A percentile compares a stretch with the other conserved stretches of the same genome.
Conservation (phyloP, 78 protist genomes). For the Dictyostelium capitatum region DNA sequence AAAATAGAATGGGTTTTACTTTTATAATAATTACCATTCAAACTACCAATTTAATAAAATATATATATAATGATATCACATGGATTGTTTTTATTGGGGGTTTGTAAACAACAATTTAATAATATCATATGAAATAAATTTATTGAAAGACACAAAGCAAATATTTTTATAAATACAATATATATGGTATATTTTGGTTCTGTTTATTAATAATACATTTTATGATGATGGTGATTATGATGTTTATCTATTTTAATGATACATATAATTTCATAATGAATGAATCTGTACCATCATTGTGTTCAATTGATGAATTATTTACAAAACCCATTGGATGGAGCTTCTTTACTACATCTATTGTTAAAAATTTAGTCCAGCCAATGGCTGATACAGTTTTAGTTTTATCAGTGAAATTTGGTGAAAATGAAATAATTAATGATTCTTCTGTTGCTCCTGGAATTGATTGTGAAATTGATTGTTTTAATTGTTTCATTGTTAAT, state of each 20-base stretch:
- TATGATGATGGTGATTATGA: neutral
- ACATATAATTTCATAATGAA: slow-evolving; percentile 53
- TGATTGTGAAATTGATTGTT: neutral
- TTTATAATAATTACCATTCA: no score
- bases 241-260: neutral
- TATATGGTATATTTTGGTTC: no score
- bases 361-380: slow-evolving; percentile 32
- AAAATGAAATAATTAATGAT: slow-evolving; percentile 14
- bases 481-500: slow-evolving; percentile 46
- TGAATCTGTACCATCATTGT: slow-evolving; percentile 57
- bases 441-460: slow-evolving; percentile 2
- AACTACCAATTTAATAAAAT: no score
- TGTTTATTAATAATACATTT: no score
- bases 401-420: slow-evolving; percentile 24
- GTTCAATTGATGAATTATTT: slow-evolving; percentile 17
- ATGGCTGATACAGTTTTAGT: slow-evolving; percentile 39
- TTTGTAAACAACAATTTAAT: no score
- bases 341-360: slow-evolving; percentile 53
- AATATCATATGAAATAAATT: no score
- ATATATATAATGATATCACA: no score
- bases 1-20: no score
- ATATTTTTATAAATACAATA: neutral
- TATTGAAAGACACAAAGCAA: no score
- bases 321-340: slow-evolving; percentile 40
- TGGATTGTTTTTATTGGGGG: no score